Evolutionary conservation across 1,284 basidiomycete species (phyloP).

Genomic region (Phellinidium pouzarii): DNA sequence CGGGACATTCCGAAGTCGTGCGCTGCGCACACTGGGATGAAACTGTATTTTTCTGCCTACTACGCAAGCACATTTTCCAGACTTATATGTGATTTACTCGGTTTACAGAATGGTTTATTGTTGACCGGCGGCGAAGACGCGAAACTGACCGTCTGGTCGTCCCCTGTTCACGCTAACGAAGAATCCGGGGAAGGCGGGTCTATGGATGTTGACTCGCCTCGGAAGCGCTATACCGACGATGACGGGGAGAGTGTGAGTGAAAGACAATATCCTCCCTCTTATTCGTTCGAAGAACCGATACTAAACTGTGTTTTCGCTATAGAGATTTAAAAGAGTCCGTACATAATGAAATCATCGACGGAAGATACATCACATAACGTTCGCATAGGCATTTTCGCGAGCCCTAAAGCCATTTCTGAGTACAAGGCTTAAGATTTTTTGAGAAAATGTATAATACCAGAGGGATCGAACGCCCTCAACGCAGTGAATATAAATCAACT

Average conservation of each 20-base stretch:
- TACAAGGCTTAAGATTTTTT: too few species aligned
- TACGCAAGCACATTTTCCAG: background rate
- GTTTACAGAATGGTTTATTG: constrained; percentile 37
- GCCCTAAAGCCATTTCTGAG: too few species aligned
- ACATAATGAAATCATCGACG: constrained; percentile 4
- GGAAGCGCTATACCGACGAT: constrained; percentile 28
- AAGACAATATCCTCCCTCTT: background rate
- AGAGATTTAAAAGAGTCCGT: constrained; percentile 13
- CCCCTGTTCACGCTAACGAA: constrained; percentile 14
- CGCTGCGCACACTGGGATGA: constrained; percentile 53
- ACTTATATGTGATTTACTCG: constrained; percentile 12
- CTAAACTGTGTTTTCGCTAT: background rate
- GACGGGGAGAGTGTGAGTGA: constrained; percentile 29
- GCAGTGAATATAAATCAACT: too few species aligned
- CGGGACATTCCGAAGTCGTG: constrained; percentile 49
- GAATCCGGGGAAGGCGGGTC: constrained; percentile 14
- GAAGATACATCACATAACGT: too few species aligned
- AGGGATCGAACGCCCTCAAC: too few species aligned
- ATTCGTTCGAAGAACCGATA: background rate
- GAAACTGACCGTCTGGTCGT: constrained; percentile 46
- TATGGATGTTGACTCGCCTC: constrained; percentile 19
- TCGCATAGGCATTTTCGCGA: too few species aligned
- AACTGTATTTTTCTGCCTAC: constrained; percentile 29
- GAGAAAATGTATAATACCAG: too few species aligned
- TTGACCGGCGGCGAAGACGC: constrained; percentile 61